Base-by-base conservation (phyloP, 2,329 filamentous ascomycete genomes). In the Daldinia sp. region DNA sequence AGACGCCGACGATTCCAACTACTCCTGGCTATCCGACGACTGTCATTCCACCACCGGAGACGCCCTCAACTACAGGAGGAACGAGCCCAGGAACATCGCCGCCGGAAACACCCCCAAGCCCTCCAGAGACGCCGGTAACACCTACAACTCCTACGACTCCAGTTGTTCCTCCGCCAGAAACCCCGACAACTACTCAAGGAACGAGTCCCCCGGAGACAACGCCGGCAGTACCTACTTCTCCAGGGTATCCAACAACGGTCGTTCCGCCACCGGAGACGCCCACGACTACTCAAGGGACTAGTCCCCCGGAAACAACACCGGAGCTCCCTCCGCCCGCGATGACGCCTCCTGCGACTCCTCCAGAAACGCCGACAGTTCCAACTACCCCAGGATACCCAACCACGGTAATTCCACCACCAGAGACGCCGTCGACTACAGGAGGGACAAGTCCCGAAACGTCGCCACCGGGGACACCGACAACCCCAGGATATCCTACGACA, bases 41-140 rank as follows among this genome's bases (percentile, higher is more conserved):
- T 18, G 50, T 54, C 7, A 28, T 54, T 2, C 50, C 50, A n/a
- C 50, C 50, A 23, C 50, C 50, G n/a, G 30, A 35, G n/a, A 54
- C 50, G 4, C 50, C 50, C 13, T 20, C 46, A 12, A 50, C 46
- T 18, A 50, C 46, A 23, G 46, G 46, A 30, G 44, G 44, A 50
- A 50, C 44, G 15, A 28, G 44, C 13, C 44, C 44, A 2, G 44
- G 13, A n/a, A 50, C 44, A 5, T 37, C 50, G 30, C 30, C 50
- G n/a, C 30, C 28, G 9, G 50, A 3, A 9, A 35, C 50, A 6
- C n/a, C 50, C 20, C 37, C 50, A 37, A 35, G 30, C 9, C 46
- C 46, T 30, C 46, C 30, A 33, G 30, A 33, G 9, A 33, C 46
- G 26, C 44, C 44, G 15, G 44, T 13, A 15, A 48, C 44, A 6